Conservation (phyloP, 2,329 filamentous ascomycete genomes). For the Aspergillus cejpii region DNA sequence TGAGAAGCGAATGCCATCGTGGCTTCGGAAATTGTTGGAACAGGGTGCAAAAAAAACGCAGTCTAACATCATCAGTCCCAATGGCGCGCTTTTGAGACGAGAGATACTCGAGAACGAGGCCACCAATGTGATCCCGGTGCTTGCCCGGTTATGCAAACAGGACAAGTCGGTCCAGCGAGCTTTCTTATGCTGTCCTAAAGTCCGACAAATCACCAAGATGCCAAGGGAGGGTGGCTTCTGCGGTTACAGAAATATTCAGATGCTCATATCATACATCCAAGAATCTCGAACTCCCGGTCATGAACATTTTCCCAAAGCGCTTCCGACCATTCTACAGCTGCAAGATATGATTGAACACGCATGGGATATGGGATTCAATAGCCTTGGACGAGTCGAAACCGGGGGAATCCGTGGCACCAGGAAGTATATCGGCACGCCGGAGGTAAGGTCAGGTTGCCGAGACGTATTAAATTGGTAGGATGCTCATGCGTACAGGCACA, state of each 20-base stretch:
- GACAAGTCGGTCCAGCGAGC: slow-evolving; percentile 60
- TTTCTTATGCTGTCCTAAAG: slow-evolving; percentile 70
- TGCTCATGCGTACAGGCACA: slow-evolving; percentile 53
- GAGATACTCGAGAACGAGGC: slow-evolving; percentile 44
- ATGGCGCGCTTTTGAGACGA: slow-evolving; percentile 41
- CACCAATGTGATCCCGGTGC: slow-evolving; percentile 53
- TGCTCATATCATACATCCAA: slow-evolving; percentile 73
- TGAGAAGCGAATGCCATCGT: slow-evolving; percentile 67
- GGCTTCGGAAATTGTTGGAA: slow-evolving; percentile 58
- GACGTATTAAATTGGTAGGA: not conserved
- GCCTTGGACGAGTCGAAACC: slow-evolving; percentile 67
- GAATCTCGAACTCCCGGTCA: slow-evolving; percentile 51
- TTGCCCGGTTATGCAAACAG: slow-evolving; percentile 58
- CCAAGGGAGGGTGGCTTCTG: slow-evolving; percentile 84
- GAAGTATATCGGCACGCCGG: slow-evolving; percentile 91
- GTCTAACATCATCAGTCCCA: slow-evolving; percentile 45
- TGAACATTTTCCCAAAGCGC: slow-evolving; percentile 52
- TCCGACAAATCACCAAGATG: slow-evolving; percentile 75
- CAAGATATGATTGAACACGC: slow-evolving; percentile 82
- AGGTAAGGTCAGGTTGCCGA: slow-evolving; percentile 49
- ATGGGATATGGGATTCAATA: slow-evolving; percentile 80
- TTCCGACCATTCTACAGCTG: slow-evolving; percentile 73
- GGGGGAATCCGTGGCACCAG: slow-evolving; percentile 81
- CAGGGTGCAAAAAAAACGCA: slow-evolving; percentile 51
- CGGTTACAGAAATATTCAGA: slow-evolving; percentile 92